phyloP scores from a whole-genome alignment of 805 yeast species.

The Candida anglica region DNA sequence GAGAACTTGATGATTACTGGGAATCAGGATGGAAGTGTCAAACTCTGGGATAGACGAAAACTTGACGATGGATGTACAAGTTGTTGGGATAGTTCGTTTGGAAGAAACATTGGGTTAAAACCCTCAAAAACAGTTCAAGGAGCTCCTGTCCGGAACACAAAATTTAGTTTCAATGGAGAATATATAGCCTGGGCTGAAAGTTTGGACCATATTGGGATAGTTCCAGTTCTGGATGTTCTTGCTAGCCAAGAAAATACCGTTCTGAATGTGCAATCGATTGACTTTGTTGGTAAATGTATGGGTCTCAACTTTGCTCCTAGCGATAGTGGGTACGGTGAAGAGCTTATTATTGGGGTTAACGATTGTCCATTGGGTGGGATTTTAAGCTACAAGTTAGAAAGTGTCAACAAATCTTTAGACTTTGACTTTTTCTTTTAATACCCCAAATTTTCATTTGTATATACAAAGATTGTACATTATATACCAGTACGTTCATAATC shows the following conservation, averaged over 20 bases:
- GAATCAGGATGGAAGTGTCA: conserved; percentile 56
- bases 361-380: conserved; percentile 59
- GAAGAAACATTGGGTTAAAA: conserved; percentile 10
- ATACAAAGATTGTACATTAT: no score
- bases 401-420: conserved; percentile 31
- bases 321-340: conserved; percentile 43
- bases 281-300: conserved; percentile 54
- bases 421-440: conserved; percentile 32
- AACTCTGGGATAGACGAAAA: conserved; percentile 49
- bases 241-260: conserved; percentile 7
- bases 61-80: conserved; percentile 15
- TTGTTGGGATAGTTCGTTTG: conserved; percentile 34
- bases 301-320: conserved; percentile 48
- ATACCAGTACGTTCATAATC: no score
- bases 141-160: conserved; percentile 52
- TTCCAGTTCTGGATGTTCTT: conserved; percentile 33
- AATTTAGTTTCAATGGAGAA: conserved; percentile 44
- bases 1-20: conserved; percentile 50
- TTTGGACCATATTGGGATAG: conserved; percentile 52
- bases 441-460: no score
- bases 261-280: conserved; percentile 42
- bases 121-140: conserved; percentile 12
- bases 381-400: conserved; percentile 41
- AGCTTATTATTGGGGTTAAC: conserved; percentile 49
- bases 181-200: conserved; percentile 55